Conservation (phyloP, 352 stramenopile genomes). For the Pilasporangium apinafurcum region DNA sequence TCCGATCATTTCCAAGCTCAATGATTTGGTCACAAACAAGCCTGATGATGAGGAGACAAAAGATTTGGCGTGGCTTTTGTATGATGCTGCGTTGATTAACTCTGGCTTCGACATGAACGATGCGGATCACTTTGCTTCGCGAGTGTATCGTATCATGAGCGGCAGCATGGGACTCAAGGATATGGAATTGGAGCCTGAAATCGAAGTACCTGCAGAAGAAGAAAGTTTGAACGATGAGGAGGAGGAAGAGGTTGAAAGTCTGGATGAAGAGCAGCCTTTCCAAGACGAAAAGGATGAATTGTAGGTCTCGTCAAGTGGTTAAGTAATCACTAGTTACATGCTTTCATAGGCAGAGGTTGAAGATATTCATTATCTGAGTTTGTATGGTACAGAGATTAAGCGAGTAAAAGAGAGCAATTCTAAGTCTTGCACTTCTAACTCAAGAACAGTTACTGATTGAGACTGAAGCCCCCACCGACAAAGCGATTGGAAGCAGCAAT, state of each 20-base stretch:
- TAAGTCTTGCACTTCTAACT: too few species aligned
- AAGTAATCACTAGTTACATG: too few species aligned
- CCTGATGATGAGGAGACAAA: slow-evolving; percentile 81
- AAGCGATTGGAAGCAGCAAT: slow-evolving; percentile 85
- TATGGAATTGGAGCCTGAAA: slow-evolving; percentile 91
- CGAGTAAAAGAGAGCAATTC: not conserved
- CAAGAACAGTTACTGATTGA: slow-evolving; percentile 88
- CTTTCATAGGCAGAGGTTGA: too few species aligned
- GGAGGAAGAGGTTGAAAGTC: slow-evolving; percentile 36
- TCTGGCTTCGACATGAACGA: slow-evolving; percentile 96
- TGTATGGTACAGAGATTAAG: slow-evolving; percentile 1
- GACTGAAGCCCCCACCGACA: slow-evolving; percentile 90
- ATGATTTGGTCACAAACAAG: slow-evolving; percentile 55
- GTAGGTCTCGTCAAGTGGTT: too few species aligned
- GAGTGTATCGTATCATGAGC: slow-evolving; percentile 94
- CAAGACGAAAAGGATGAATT: slow-evolving; percentile 67
- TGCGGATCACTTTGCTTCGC: slow-evolving; percentile 87
- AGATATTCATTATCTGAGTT: too few species aligned
- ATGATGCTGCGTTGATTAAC: slow-evolving; percentile 97
- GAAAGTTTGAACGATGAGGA: slow-evolving; percentile 26
- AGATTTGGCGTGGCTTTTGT: slow-evolving; percentile 96
- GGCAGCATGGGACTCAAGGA: slow-evolving; percentile 87
- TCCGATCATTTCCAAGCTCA: slow-evolving; percentile 97
- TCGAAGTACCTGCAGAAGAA: slow-evolving; percentile 87
- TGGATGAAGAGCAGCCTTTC: slow-evolving; percentile 19